phyloP scores from a whole-genome alignment of 2,329 filamentous ascomycete genomes.

The Dendrostoma leiphaemia region DNA sequence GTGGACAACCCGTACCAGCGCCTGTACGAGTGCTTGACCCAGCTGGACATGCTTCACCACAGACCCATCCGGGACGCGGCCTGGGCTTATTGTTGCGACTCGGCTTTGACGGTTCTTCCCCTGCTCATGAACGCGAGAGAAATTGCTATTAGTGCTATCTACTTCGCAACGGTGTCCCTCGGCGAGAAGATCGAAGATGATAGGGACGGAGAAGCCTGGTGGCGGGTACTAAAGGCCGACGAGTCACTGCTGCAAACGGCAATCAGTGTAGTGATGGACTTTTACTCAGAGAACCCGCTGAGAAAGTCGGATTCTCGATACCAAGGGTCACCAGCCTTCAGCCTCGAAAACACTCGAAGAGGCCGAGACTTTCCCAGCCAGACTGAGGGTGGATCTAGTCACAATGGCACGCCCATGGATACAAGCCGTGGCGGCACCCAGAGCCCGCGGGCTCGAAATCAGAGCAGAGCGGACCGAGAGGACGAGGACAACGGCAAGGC shows the following conservation, averaged over 20 bases:
- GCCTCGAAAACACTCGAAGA: conserved; percentile 54
- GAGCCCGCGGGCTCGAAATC: conserved; percentile 41
- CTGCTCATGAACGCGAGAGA: conserved; percentile 76
- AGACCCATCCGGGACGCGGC: conserved; percentile 80
- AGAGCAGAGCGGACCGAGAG: conserved; percentile 30
- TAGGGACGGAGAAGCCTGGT: conserved; percentile 77
- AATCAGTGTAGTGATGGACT: conserved; percentile 72
- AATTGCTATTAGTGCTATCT: conserved; percentile 82
- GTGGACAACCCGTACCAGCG: conserved; percentile 84
- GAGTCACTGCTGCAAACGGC: conserved; percentile 69
- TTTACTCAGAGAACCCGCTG: conserved; percentile 64
- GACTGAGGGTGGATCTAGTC: conserved; percentile 44
- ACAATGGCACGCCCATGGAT: conserved; percentile 47
- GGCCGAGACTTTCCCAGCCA: conserved; percentile 40
- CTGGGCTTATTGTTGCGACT: conserved; percentile 94
- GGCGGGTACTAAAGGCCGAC: conserved; percentile 73
- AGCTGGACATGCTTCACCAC: conserved; percentile 72
- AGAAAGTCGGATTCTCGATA: conserved; percentile 53
- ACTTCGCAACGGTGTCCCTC: conserved; percentile 78
- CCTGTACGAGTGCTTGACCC: conserved; percentile 77
- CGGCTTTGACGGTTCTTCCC: conserved; percentile 79
- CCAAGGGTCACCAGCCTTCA: conserved; percentile 52
- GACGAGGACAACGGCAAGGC: conserved; percentile 34
- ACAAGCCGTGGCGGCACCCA: conserved; percentile 46
- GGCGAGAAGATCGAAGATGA: conserved; percentile 71